Evolutionary conservation across 2,329 filamentous ascomycete genomes (phyloP), one percentile per base, ranked within the genome.

Genomic region (Phialophora verrucosa): DNA sequence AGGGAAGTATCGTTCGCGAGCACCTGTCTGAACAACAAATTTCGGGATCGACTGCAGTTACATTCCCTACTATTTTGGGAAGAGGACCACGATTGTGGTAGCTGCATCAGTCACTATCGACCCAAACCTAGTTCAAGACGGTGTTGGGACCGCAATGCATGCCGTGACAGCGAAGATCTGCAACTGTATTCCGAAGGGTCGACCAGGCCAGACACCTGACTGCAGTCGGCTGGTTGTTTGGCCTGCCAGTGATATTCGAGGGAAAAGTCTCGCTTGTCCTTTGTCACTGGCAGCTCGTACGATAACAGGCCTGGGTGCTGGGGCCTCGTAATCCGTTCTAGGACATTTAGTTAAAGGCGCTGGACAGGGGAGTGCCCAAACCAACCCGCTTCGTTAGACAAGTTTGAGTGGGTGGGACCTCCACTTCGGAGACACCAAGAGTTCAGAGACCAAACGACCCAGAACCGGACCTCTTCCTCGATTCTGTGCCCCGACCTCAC

Each of bases 401-500:
- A 25, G 23, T 53, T 53, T 29, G 27, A 53, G 49, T 53, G 49
- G 49, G 49, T 44, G 38, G 38, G 38, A 44, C 38, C 49, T 23
- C 32, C 32, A 35, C 32, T 35, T 35, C 32, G 32, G 32, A 23
- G 49, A 51, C 49, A 51, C 49, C 47, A 50, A 50, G 47, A 50
- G 47, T 50, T 50, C 47, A 23, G 11, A 50, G 47, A 50, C 47
- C 49, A 51, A 51, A 10, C 49, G 25, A 23, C 49, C 49, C 20
- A 50, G 50, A 54, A 57, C 56, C 53, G 53, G 53, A 29, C 20
- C 49, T 32, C 44, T 38, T 57, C 35, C 51, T 65, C 59, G 29
- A 61, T 42, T 60, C 59, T 61, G 59, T 62, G 66, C 62, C 64
- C 62, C 66, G 64, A 68, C 59, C 59, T 68, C 62, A 65, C 63